phyloP scores from a whole-genome alignment of 2,329 filamentous ascomycete genomes.

The Pyrenochaeta sp. region DNA sequence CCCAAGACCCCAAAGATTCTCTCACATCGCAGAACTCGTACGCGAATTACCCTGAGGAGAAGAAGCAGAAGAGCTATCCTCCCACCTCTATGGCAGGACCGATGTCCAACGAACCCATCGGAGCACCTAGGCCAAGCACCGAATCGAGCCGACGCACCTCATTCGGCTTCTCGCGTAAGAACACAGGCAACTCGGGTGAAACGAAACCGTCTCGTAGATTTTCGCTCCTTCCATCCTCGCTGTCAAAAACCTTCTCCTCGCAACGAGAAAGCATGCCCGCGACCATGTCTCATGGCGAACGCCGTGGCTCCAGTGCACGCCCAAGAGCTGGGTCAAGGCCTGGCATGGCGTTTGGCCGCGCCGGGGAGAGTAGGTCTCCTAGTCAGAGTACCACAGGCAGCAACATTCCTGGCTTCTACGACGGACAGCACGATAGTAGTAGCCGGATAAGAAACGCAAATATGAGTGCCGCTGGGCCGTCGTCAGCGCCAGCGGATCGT shows the following conservation, averaged over 20 bases:
- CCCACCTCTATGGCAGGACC: constrained; percentile 88
- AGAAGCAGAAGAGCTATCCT: constrained; percentile 79
- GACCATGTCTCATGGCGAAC: constrained; percentile 41
- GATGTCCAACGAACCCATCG: constrained; percentile 65
- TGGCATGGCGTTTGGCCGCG: constrained; percentile 56
- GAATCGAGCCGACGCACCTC: constrained; percentile 60
- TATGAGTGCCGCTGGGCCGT: constrained; percentile 31
- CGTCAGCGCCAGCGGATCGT: constrained; percentile 48
- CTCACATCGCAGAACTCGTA: constrained; percentile 57
- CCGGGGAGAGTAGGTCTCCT: constrained; percentile 51
- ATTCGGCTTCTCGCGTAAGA: constrained; percentile 60
- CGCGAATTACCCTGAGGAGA: constrained; percentile 52
- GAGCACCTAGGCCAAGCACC: constrained; percentile 54
- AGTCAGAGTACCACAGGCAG: constrained; percentile 57
- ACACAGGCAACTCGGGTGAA: constrained; percentile 48
- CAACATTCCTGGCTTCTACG: constrained; percentile 54
- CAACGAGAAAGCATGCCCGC: constrained; percentile 48
- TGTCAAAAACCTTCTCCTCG: constrained; percentile 56
- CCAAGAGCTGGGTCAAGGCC: constrained; percentile 43
- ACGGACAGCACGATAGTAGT: constrained; percentile 48
- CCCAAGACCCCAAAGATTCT: constrained; percentile 42
- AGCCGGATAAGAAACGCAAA: constrained; percentile 32
- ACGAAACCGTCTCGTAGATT: constrained; percentile 57
- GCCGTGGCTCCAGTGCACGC: constrained; percentile 43
- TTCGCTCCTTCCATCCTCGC: constrained; percentile 59